Base-by-base conservation (phyloP, 352 stramenopile genomes). In the Pythium aphanidermatum region DNA sequence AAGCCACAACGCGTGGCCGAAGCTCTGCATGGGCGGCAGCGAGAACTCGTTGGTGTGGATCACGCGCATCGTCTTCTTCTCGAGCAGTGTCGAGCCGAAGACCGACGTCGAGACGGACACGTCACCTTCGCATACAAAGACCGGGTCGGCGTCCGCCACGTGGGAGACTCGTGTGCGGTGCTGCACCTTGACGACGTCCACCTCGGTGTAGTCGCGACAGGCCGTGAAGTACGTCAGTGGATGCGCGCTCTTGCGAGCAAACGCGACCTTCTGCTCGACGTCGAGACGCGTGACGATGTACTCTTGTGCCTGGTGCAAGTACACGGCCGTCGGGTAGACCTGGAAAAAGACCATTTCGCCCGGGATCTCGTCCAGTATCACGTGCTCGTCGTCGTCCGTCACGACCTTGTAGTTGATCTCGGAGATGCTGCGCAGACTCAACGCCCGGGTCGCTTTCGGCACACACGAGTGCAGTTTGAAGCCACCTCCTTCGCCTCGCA, bases 21-120 rank as follows among this genome's bases (percentile, higher is more conserved):
- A 94, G 42, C 83, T 93, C 67, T 98, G 86, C 80, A 99, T 95
- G 1, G 78, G 83, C 12, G 96, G 96, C n/a, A 99, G 67, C 0
- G 79, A 86, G 47, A 98, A 97, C 49, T 97, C 89, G 37, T 83
- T 90, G 23, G 75, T 68, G 39, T 85, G 78, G 40, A 99, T 54
- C 29, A 76, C 49, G 24, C 65, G 55, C 63, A 88, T 76, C 13
- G 74, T 83, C 11, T 65, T 63, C 55, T 93, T 95, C 58, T 92
- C 89, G 32, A 95, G 37, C 43, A 95, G 75, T 21, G 64, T 75
- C 30, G 80, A 95, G 28, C 91, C 91, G 49, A 88, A 80, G 14
- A 98, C 86, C 6, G 64, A 70, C 5, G 70, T 92, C 28, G 79
- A 37, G 19, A 95, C 66, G 10, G 87, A 85, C 5, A 96, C 81